Evolutionary conservation across 2,329 filamentous ascomycete species (phyloP).

Genomic region (Talaromyces piceae): DNA sequence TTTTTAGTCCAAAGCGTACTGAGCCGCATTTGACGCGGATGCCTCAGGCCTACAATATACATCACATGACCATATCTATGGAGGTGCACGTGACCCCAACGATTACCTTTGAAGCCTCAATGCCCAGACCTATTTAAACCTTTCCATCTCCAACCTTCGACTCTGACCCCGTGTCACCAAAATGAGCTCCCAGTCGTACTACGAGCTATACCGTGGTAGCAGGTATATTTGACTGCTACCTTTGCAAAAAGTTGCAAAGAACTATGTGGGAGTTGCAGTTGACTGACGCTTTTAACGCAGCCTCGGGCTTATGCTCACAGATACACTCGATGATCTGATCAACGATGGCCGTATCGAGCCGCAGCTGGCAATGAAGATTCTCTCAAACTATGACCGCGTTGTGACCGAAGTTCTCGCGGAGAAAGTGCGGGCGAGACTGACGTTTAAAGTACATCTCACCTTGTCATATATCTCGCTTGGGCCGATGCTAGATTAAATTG

Average conservation of each 20-base stretch:
- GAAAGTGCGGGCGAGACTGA: slow-evolving; percentile 82
- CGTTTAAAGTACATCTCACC: slow-evolving; percentile 70
- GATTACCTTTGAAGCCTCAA: background rate
- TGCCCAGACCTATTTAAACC: slow-evolving; percentile 5
- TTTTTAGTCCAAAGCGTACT: too few relatives aligned
- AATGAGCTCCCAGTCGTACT: slow-evolving; percentile 55
- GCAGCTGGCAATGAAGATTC: slow-evolving; percentile 96
- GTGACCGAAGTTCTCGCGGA: slow-evolving; percentile 88
- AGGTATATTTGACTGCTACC: slow-evolving; percentile 55
- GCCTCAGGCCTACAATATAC: slow-evolving; percentile 4
- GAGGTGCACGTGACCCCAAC: background rate
- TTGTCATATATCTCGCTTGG: background rate
- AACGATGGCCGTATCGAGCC: slow-evolving; percentile 92
- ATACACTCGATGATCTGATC: slow-evolving; percentile 95
- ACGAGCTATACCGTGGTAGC: slow-evolving; percentile 96
- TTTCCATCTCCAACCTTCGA: background rate
- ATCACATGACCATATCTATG: background rate
- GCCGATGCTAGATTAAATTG: background rate
- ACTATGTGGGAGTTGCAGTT: background rate
- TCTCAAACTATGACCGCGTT: slow-evolving; percentile 88
- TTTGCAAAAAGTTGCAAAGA: too few relatives aligned
- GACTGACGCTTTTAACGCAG: slow-evolving; percentile 44
- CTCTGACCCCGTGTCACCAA: slow-evolving; percentile 15
- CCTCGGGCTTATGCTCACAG: slow-evolving; percentile 86
- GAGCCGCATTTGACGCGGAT: too few relatives aligned